These are phyloP conservation scores for Amanita molliuscula DNA, from an alignment of 768 basidiomycete genomes.

Conservation along the genomic window DNA sequence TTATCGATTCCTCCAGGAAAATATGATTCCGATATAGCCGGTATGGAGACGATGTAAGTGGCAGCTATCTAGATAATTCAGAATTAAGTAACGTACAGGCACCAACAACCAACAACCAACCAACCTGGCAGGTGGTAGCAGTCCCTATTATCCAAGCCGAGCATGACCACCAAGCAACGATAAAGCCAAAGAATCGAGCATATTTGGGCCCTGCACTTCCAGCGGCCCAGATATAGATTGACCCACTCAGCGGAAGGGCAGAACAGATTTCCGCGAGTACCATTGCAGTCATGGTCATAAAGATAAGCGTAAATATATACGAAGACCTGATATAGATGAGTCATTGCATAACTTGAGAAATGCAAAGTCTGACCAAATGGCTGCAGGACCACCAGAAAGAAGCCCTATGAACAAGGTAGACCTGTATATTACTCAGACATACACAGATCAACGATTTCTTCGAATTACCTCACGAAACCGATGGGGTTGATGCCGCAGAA, in stretches of 20 bases:
- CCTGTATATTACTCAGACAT: constrained; percentile 22
- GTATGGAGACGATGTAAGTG: constrained; percentile 81
- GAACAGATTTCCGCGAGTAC: constrained; percentile 89
- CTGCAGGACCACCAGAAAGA: constrained; percentile 78
- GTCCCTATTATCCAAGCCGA: constrained; percentile 94
- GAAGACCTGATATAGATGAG: constrained; percentile 56
- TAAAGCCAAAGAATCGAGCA: constrained; percentile 77
- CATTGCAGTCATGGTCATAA: constrained; percentile 82
- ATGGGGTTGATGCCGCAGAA: constrained; percentile 44
- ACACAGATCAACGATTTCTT: constrained; percentile 1
- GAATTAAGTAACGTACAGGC: not conserved
- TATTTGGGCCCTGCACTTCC: constrained; percentile 86
- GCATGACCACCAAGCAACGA: constrained; percentile 89
- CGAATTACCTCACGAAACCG: not conserved
- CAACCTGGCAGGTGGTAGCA: constrained; percentile 78
- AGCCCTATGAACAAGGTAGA: constrained; percentile 75
- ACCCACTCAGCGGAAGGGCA: constrained; percentile 77
- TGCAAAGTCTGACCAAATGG: constrained; percentile 50
- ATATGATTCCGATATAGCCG: constrained; percentile 68
- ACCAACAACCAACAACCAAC: constrained; percentile 10
- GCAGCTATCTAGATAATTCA: constrained; percentile 54
- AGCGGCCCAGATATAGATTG: constrained; percentile 93
- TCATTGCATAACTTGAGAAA: not conserved
- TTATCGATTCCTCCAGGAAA: constrained; percentile 73
- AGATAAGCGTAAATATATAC: constrained; percentile 70